phyloP scores from a whole-genome alignment of 2,329 filamentous ascomycete genomes.

The Talaromyces sp. region DNA sequence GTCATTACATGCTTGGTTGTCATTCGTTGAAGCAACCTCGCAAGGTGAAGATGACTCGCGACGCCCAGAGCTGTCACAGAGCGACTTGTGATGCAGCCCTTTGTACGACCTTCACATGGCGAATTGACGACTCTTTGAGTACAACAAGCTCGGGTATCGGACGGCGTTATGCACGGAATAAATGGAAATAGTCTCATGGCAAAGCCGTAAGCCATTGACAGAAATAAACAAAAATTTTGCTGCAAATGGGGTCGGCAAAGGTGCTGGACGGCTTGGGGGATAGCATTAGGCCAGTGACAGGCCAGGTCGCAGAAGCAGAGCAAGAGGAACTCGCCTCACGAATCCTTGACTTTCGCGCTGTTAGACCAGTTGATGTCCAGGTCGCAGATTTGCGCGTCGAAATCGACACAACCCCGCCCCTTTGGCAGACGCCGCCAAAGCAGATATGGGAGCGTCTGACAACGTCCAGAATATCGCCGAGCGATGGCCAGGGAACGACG shows the following conservation, averaged over 20 bases:
- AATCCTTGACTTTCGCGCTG: conserved; percentile 35
- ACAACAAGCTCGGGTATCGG: not conserved
- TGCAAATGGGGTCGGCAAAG: not conserved
- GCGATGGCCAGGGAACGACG: conserved; percentile 12
- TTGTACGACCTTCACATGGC: not conserved
- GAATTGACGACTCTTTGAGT: not conserved
- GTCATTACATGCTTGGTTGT: not conserved
- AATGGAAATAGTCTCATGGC: not conserved
- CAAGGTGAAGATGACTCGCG: no score
- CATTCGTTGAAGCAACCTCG: no score
- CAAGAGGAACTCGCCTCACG: conserved; percentile 8
- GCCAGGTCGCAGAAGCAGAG: not conserved
- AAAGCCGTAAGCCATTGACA: not conserved
- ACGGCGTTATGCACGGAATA: not conserved
- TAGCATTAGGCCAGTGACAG: not conserved
- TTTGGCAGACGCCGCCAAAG: conserved; percentile 27
- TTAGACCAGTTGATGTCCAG: conserved; percentile 34
- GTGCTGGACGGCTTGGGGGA: not conserved
- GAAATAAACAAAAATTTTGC: not conserved
- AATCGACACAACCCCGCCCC: conserved; percentile 26
- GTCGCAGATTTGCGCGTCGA: conserved; percentile 29
- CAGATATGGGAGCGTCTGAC: conserved; percentile 27
- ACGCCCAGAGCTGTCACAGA: not conserved
- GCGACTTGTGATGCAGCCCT: not conserved
- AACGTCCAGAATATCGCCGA: conserved; percentile 14